Base-by-base conservation (phyloP, 2,329 filamentous ascomycete species). In the Aspergillus novoparasiticus region DNA sequence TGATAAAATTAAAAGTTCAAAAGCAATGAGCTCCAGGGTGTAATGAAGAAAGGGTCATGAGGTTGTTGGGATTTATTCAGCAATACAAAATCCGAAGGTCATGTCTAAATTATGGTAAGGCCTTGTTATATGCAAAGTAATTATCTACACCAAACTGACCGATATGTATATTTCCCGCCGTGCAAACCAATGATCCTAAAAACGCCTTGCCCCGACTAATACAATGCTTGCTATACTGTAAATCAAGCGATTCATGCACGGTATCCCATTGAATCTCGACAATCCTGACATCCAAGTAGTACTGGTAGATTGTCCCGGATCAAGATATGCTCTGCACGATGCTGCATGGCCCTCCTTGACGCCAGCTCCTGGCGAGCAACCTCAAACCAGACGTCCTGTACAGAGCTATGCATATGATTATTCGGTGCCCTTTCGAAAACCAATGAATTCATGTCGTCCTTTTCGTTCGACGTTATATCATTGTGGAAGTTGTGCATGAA, bases 401-500 rank as follows among this genome's bases (percentile, higher is more conserved):
- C 66, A 4, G 74, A 75, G 46, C 66, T 68, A 64, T 78, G 72
- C 57, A 73, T 63, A 58, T 75, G 73, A 43, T 70, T 66, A 34
- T 69, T 68, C 21, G 75, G 65, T 9, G 72, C 63, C 21, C 63
- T 66, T 41, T 73, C 73, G 67, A 78, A 80, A n/a, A 80, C 71
- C 59, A 73, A 69, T 19, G 73, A 73, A 45, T 76, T 74, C 69
- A 77, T 75, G 50, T 75, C 74, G 60, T 79, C 77, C 58, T 76
- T 78, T 64, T 75, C 73, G 61, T 77, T 72, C 34, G 65, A 64
- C 48, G 68, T 76, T 66, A 76, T 76, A 61, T 80, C 78, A n/a
- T 72, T 68, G 57, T 79, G 72, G 60, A 80, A 80, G 53, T 79
- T 80, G 53, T 73, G 71, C 78, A 80, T 81, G 62, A 81, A 81